Evolutionary conservation across 2,329 filamentous ascomycete species (phyloP), one percentile per base, ranked within the genome.

Genomic region (Aureobasidium lini): DNA sequence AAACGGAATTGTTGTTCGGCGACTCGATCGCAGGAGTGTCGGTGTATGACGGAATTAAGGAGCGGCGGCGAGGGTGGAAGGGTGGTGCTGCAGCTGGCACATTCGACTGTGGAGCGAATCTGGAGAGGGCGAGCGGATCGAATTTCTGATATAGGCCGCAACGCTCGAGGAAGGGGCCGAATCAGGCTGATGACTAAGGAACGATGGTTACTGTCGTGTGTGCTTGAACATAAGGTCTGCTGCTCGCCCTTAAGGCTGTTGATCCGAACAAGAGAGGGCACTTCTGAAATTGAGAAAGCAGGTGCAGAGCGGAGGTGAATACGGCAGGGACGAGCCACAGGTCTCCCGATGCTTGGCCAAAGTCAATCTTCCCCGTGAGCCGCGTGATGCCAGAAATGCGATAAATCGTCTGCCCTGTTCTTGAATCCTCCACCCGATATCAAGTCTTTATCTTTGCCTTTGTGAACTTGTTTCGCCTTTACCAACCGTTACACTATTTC

Each of bases 91-190:
- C 54, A 40, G 54, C 42, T 46, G 54, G 42, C 54, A 46, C 54
- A 47, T 57, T 48, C 43, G 54, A 48, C 23, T 57, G 54, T 43
- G 54, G 52, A 56, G 52, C 52, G 52, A 29, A 46, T 46, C 50
- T 31, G 52, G 40, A 57, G 52, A 44, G 52, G 39, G 52, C 52
- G 52, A 46, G 28, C 44, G 44, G 44, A 48, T 16, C 31, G 48
- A 32, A 46, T 16, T 32, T 57, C 54, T 47, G 54, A 48, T 57
- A 48, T 57, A 23, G 23, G 43, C 32, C 34, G 34, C 16, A 31
- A 34, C 53, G 42, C 54, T 48, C 54, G 23, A 39, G 34, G 42
- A 18, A 39, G 23, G 34, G 15, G 34, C 32, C 15, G 28, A 23
- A 18, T 29, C 15, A 23, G 23, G 15, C 15, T 16, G 53, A 57